Evolutionary conservation across 1,284 basidiomycete genomes (phyloP), one percentile per base, ranked within the genome.

Genomic region (Coriolopsis trogii): DNA sequence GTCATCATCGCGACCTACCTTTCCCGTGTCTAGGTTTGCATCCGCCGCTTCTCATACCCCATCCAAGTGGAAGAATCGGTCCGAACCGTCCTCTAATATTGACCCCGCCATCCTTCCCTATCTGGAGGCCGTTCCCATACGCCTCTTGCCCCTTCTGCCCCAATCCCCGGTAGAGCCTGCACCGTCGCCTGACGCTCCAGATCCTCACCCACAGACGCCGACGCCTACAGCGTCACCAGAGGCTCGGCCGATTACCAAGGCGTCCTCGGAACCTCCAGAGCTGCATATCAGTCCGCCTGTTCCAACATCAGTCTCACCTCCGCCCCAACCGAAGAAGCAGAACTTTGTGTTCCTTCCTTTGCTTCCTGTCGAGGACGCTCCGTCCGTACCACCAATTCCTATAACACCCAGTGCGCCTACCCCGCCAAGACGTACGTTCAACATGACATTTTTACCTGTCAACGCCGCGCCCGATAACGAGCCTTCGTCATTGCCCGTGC

Each of bases 111-210:
- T 69, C 46, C 63, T 69, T 12, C 68, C 67, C 8, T 67, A 67
- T 51, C 60, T 69, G 12, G 67, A 67, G 41, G 65, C 66, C 1
- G 68, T 69, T 6, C 68, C 68, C 25, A 68, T 69, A 34, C 63
- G 66, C n/a, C 58, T 69, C 9, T 56, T 69, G 4, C 68, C 68
- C 9, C 62, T 69, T 4, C 62, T 68, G 15, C 57, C 57, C 41
- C 44, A 56, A n/a, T 51, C 51, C 31, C 46, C 51, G 3, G n/a
- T 47, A 1, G 23, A 49, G 12, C 26, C 51, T 30, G 34, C 46
- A 13, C 47, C 44, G n/a, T 15, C 53, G 9, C 28, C 51, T 23
- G 34, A 53, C 7, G 37, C 53, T 28, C 40, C 54, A 3, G 45
- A 49, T 12, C 38, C 51, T 1, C 50, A 52, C 31, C 51, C 57